These are phyloP conservation scores for Hypoxylon crocopeplum DNA, from an alignment of 495 filamentous ascomycete species.

Conservation along the genomic window DNA sequence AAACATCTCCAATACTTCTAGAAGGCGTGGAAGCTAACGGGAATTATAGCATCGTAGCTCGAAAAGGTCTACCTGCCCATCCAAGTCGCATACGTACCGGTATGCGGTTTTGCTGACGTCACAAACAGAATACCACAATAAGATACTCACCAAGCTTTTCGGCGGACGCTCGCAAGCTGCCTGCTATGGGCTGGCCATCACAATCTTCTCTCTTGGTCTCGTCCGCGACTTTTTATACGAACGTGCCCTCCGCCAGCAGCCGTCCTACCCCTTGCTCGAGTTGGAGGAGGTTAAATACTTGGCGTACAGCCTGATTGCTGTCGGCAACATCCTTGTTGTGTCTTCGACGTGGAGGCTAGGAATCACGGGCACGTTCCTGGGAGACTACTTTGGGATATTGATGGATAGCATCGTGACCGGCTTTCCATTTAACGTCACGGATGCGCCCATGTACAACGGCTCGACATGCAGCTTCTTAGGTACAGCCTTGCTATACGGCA, in stretches of 20 bases:
- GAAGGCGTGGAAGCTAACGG: slow-evolving; percentile 16
- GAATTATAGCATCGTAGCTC: slow-evolving; percentile 63
- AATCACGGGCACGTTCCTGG: slow-evolving; percentile 94
- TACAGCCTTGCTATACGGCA: slow-evolving; percentile 85
- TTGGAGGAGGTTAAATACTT: slow-evolving; percentile 57
- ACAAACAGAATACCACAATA: slow-evolving; percentile 82
- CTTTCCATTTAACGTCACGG: slow-evolving; percentile 94
- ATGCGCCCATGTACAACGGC: slow-evolving; percentile 96
- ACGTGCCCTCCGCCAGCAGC: slow-evolving; percentile 78
- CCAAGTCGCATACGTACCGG: background rate
- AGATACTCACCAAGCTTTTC: slow-evolving; percentile 86
- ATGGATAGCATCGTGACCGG: slow-evolving; percentile 93
- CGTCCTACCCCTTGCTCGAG: slow-evolving; percentile 69
- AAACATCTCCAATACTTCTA: slow-evolving; percentile 2
- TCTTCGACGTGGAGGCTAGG: slow-evolving; percentile 92
- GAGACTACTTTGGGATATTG: slow-evolving; percentile 97
- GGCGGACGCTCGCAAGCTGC: slow-evolving; percentile 77
- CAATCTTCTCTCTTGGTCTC: slow-evolving; percentile 91
- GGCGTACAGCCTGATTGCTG: slow-evolving; percentile 71
- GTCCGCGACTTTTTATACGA: slow-evolving; percentile 82
- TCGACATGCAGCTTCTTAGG: slow-evolving; percentile 91
- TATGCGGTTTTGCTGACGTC: slow-evolving; percentile 2
- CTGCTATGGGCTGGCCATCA: slow-evolving; percentile 87
- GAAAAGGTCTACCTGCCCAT: slow-evolving; percentile 61
- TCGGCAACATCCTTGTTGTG: slow-evolving; percentile 85